These are phyloP conservation scores for Mallotus repandus DNA, from an alignment of 441 rosid genomes.

Conservation along the genomic window DNA sequence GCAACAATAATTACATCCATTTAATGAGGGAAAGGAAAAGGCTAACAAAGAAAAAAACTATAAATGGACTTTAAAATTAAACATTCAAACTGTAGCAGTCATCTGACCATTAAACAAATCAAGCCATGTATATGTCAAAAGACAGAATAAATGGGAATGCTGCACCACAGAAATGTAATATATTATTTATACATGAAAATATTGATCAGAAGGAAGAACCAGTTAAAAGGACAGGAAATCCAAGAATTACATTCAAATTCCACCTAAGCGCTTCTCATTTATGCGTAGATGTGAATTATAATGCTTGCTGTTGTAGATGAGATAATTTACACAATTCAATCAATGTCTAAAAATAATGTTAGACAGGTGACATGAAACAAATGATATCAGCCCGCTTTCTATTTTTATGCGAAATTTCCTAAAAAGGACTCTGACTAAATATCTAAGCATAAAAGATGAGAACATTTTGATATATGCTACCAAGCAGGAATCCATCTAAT, in stretches of 20 bases:
- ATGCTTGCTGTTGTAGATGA: neutral
- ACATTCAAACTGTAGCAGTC: neutral
- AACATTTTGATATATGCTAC: neutral
- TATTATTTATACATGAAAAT: neutral
- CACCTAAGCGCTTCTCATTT: neutral
- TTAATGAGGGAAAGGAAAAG: neutral
- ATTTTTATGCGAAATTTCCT: neutral
- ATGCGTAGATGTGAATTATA: neutral
- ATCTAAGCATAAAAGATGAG: neutral
- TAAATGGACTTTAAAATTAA: neutral
- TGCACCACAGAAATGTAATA: neutral
- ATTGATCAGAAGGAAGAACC: neutral
- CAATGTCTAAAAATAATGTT: neutral
- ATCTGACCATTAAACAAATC: neutral
- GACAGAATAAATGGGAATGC: neutral
- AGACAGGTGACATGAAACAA: neutral
- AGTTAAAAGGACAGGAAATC: neutral
- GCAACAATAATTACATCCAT: neutral
- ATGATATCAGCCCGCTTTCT: neutral
- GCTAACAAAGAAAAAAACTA: neutral
- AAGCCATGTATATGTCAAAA: neutral
- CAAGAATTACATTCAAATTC: neutral
- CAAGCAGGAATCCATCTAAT: neutral
- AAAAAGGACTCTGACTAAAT: neutral
- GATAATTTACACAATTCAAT: neutral